Evolutionary conservation across 805 yeast genomes (phyloP).

Genomic region (Teunomyces panamensis): DNA sequence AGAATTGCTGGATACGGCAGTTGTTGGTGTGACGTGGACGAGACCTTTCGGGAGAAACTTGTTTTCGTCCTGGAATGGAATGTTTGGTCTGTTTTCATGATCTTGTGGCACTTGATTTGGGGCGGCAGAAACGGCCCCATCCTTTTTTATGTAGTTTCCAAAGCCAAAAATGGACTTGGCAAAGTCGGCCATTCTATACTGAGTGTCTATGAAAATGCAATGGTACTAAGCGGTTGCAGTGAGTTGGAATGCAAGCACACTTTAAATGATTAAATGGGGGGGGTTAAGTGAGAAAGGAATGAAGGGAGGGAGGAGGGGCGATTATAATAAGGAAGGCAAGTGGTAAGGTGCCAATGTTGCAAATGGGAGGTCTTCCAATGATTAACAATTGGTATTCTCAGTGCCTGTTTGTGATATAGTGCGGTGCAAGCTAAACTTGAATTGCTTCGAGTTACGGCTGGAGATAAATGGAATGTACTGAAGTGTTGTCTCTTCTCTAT

Average conservation of each 20-base stretch:
- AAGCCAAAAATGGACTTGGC: constrained; percentile 45
- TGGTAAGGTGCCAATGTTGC: not conserved
- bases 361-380: not conserved
- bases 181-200: constrained; percentile 38
- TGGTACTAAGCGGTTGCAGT: not conserved
- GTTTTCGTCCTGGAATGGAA: constrained; percentile 7
- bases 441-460: not conserved
- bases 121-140: constrained; percentile 9
- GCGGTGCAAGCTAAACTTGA: not conserved
- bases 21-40: constrained; percentile 54
- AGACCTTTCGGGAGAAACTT: constrained; percentile 38
- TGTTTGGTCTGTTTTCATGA: not conserved
- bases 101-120: constrained; percentile 1
- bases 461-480: not conserved
- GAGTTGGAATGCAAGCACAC: not conserved
- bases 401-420: not conserved
- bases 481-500: not conserved
- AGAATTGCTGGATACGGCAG: constrained; percentile 60
- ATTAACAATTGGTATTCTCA: not conserved
- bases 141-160: constrained; percentile 32
- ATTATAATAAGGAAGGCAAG: not conserved
- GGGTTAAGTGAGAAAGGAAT: not conserved
- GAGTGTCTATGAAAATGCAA: constrained; percentile 1
- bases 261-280: not conserved
- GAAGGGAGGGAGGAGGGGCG: not conserved